These are phyloP conservation scores for Volvox carteri DNA, from an alignment of 163 green algal species.

Conservation along the genomic window DNA sequence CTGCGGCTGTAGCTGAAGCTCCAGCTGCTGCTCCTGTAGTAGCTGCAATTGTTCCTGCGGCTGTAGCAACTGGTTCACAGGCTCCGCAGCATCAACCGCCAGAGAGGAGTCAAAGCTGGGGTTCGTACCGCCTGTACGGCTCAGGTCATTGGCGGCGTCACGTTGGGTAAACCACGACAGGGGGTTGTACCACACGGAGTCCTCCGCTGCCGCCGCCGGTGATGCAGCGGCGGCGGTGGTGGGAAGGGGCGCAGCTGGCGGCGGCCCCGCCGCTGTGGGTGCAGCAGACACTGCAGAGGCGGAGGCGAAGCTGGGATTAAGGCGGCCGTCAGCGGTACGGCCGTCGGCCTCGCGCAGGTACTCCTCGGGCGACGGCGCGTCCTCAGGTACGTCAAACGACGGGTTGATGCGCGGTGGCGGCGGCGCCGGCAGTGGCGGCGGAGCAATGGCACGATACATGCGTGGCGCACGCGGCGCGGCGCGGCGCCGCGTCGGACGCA, in stretches of 20 bases:
- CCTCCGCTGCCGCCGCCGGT: too few relatives aligned
- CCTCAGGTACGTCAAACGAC: constrained; percentile 6
- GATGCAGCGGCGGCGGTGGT: not conserved
- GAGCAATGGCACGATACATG: not conserved
- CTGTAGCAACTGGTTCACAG: not conserved
- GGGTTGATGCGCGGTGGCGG: constrained; percentile 12
- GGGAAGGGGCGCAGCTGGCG: not conserved
- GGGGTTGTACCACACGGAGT: constrained; percentile 33
- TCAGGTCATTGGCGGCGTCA: too few relatives aligned
- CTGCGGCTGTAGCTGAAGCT: not conserved
- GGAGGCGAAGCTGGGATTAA: constrained; percentile 45
- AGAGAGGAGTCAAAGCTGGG: constrained; percentile 34
- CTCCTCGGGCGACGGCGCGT: not conserved
- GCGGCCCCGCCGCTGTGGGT: not conserved
- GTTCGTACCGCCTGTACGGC: not conserved
- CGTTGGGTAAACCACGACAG: constrained; percentile 41
- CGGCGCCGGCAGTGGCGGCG: not conserved
- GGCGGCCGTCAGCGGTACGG: constrained; percentile 21
- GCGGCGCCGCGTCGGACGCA: not conserved
- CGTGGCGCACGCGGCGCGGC: not conserved
- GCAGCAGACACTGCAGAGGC: not conserved
- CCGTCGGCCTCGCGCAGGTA: not conserved
- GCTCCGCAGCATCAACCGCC: not conserved
- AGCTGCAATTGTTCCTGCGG: not conserved
- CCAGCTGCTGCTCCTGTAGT: not conserved